Percentiles rank a stretch among this genome's conserved stretches.
Conservation (phyloP, 2,329 filamentous ascomycete species). For the Sporothrix pseudoabietina region DNA sequence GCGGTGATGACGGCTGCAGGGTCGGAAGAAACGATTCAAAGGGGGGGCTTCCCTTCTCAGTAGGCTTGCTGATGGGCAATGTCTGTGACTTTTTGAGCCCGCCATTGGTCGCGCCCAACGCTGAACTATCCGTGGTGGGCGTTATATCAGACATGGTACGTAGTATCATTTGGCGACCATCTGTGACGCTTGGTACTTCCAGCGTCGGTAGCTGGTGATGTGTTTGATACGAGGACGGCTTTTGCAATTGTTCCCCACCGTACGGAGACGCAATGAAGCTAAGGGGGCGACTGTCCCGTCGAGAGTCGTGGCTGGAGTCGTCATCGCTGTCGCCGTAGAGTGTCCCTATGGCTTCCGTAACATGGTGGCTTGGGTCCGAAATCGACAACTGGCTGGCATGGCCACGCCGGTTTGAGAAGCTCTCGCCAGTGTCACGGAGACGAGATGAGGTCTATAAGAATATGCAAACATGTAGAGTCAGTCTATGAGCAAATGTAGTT, state of each 20-base stretch:
- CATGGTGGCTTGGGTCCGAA: slow-evolving; percentile 89
- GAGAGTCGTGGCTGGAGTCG: slow-evolving; percentile 52
- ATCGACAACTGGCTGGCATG: slow-evolving; percentile 64
- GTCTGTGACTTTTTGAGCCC: slow-evolving; percentile 50
- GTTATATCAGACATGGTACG: slow-evolving; percentile 53
- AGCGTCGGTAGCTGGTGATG: slow-evolving; percentile 30
- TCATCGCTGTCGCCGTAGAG: slow-evolving; percentile 80
- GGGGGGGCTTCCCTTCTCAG: slow-evolving; percentile 46
- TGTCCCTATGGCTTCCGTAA: slow-evolving; percentile 90
- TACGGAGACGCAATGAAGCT: slow-evolving; percentile 70
- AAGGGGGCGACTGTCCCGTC: slow-evolving; percentile 64
- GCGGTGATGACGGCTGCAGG: slow-evolving; percentile 46
- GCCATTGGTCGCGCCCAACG: slow-evolving; percentile 39
- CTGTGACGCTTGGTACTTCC: slow-evolving; percentile 37
- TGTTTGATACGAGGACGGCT: slow-evolving; percentile 30
- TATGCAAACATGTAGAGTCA: not conserved
- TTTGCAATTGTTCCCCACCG: slow-evolving; percentile 55
- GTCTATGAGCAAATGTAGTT: not conserved
- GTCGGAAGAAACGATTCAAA: slow-evolving; percentile 38
- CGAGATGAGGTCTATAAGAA: slow-evolving; percentile 58
- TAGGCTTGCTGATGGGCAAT: slow-evolving; percentile 45
- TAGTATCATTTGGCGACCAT: slow-evolving; percentile 47
- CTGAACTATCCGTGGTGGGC: slow-evolving; percentile 34
- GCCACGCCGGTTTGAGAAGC: slow-evolving; percentile 61
- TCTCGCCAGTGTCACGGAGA: slow-evolving; percentile 59